Evolutionary conservation across 257 asterid species (phyloP), one percentile per base, ranked within the genome.

Genomic region (Rehmannia glutinosa): DNA sequence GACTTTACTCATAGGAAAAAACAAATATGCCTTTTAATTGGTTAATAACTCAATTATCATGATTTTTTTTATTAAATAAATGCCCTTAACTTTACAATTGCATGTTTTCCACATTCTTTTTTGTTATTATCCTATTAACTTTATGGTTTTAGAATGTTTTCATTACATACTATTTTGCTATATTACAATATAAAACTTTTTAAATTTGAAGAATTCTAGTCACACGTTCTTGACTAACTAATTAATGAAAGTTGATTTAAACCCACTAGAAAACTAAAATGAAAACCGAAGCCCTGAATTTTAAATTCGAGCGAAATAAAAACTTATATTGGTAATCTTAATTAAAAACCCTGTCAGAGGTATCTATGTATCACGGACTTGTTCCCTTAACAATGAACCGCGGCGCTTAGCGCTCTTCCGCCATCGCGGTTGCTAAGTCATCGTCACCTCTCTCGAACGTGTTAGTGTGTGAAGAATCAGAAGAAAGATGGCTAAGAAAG

Each of bases 1-100:
- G 74, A 52, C 66, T 24, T 60, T 60, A 62, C 11, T 25, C 13
- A 35, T 12, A 32, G 35, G 7, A 67, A 66, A 23, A 74, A 11
- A 66, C 53, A 42, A 41, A 51, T 2, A 12, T 32, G 54, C 41
- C 74, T 61, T 51, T 65, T 66, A 0, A 13, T 49, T 30, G 9
- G n/a, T 10, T 39, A 17, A 3, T 59, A 1, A 11, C 3, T 21
- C 8, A 38, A 53, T 25, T 25, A 27, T 6, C 24, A 27, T 19
- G 7, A 8, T 10, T 52, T 25, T 2, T 1, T 23, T 27, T 10
- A 54, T 56, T 27, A 6, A 13, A 13, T 30, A 12, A 35, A 10
- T 23, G 6, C 16, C 2, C 47, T 33, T 2, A 59, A 32, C 2
- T 35, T 11, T 8, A 32, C 13, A n/a, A n/a, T 16, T 30, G 27